Evolutionary conservation across 2,329 filamentous ascomycete genomes (phyloP).

Genomic region (Calonectria honghensis): DNA sequence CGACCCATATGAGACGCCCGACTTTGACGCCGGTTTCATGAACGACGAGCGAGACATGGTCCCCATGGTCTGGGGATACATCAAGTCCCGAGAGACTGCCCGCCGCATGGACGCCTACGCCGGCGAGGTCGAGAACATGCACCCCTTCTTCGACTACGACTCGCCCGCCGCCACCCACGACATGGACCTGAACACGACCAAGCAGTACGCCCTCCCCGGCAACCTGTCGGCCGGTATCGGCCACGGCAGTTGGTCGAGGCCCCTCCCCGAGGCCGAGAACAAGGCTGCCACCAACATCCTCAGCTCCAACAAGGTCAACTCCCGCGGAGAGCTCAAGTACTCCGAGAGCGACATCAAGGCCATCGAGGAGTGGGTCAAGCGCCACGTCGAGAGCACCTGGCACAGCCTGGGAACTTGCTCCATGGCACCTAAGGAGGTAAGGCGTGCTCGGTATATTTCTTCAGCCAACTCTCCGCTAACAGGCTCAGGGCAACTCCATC

Average conservation of each 20-base stretch:
- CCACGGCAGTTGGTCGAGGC: constrained; percentile 82
- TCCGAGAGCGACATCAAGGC: constrained; percentile 76
- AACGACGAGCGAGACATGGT: constrained; percentile 90
- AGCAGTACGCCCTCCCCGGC: constrained; percentile 83
- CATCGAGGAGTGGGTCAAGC: constrained; percentile 81
- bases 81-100: constrained; percentile 87
- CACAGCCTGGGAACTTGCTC: constrained; percentile 77
- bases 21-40: constrained; percentile 90
- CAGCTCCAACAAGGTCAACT: constrained; percentile 77
- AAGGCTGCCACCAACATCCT: constrained; percentile 67
- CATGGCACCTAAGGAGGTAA: constrained; percentile 80
- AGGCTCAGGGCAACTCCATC: constrained; percentile 79
- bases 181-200: constrained; percentile 84
- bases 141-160: constrained; percentile 84
- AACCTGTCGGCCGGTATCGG: constrained; percentile 83
- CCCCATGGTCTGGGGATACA: constrained; percentile 89
- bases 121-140: constrained; percentile 81
- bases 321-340: constrained; percentile 81
- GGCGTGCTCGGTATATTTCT: not conserved
- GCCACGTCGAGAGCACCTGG: constrained; percentile 82
- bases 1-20: constrained; percentile 83
- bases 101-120: constrained; percentile 86
- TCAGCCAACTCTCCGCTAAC: not conserved
- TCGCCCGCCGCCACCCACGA: constrained; percentile 82
- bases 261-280: constrained; percentile 72